A percentile compares a stretch with the other conserved stretches of the same genome.
phyloP scores from a whole-genome alignment of 2,329 filamentous ascomycete genomes.

The Trichoderma sp. region DNA sequence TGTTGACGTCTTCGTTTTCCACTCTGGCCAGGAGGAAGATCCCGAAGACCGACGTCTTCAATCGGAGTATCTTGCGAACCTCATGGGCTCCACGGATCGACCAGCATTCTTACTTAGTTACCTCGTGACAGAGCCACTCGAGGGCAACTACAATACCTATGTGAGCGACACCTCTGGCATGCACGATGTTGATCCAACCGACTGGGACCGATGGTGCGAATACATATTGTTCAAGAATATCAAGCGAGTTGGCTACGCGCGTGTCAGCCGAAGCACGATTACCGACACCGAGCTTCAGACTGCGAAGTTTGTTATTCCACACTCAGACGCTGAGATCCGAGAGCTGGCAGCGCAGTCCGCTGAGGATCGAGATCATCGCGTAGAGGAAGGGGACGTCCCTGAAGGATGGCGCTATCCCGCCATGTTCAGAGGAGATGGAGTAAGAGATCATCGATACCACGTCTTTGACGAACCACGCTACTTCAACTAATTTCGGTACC shows the following conservation, averaged over 20 bases:
- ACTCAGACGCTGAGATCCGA: slow-evolving; percentile 59
- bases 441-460: slow-evolving; percentile 89
- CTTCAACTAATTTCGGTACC: slow-evolving; percentile 45
- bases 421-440: slow-evolving; percentile 82
- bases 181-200: slow-evolving; percentile 88
- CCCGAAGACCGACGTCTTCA: slow-evolving; percentile 88
- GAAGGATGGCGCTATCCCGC: slow-evolving; percentile 80
- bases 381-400: slow-evolving; percentile 75
- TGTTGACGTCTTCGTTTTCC: slow-evolving; percentile 96
- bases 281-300: slow-evolving; percentile 98
- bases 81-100: slow-evolving; percentile 82
- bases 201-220: slow-evolving; percentile 99
- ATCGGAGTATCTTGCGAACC: slow-evolving; percentile 78
- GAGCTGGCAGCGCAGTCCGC: slow-evolving; percentile 46
- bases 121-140: slow-evolving; percentile 83
- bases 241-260: slow-evolving; percentile 83
- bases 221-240: slow-evolving; percentile 96
- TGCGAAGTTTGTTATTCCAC: slow-evolving; percentile 87
- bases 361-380: slow-evolving; percentile 60
- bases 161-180: slow-evolving; percentile 86
- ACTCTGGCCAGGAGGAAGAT: slow-evolving; percentile 97
- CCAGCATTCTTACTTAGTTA: slow-evolving; percentile 88
- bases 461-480: slow-evolving; percentile 93
- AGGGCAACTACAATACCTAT: slow-evolving; percentile 97
- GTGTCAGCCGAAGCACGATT: slow-evolving; percentile 86